Percentiles rank a stretch among this genome's conserved stretches.
Conservation (phyloP, 208 protist species). For the Acanthamoeba royreba region DNA sequence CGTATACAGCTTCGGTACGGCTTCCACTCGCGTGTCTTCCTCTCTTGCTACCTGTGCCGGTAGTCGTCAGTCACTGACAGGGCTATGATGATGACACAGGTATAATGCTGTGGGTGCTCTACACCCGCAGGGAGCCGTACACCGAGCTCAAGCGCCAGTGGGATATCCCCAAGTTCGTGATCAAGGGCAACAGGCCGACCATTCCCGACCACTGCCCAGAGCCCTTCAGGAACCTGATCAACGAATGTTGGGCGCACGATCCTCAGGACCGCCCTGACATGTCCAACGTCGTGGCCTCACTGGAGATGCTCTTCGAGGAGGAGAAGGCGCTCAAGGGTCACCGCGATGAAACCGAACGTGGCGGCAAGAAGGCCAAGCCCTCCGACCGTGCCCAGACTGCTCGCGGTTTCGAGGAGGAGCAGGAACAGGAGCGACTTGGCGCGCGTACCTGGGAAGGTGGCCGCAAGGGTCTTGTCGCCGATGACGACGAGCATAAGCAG, state of each 20-base stretch:
- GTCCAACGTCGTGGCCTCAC: not conserved
- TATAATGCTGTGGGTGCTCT: not conserved
- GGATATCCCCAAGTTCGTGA: not conserved
- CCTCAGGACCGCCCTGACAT: not conserved
- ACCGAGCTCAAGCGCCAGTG: not conserved
- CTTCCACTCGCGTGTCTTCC: too few relatives aligned
- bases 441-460: not conserved
- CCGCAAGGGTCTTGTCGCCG: not conserved
- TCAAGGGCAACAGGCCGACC: not conserved
- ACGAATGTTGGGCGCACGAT: not conserved
- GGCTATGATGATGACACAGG: too few relatives aligned
- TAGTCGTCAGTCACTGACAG: not conserved
- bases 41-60: not conserved
- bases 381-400: not conserved
- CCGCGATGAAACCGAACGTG: not conserved
- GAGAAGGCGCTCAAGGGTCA: not conserved
- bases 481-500: not conserved
- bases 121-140: constrained; percentile 14
- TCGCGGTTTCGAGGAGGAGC: not conserved
- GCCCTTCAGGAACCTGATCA: not conserved
- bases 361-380: not conserved
- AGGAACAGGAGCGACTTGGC: not conserved
- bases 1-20: not conserved
- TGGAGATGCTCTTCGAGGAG: not conserved
- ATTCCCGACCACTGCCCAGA: constrained; percentile 3